Percentiles rank a stretch among this genome's conserved stretches.
phyloP scores from a whole-genome alignment of 208 protist species.

The Leishmania tropica region DNA sequence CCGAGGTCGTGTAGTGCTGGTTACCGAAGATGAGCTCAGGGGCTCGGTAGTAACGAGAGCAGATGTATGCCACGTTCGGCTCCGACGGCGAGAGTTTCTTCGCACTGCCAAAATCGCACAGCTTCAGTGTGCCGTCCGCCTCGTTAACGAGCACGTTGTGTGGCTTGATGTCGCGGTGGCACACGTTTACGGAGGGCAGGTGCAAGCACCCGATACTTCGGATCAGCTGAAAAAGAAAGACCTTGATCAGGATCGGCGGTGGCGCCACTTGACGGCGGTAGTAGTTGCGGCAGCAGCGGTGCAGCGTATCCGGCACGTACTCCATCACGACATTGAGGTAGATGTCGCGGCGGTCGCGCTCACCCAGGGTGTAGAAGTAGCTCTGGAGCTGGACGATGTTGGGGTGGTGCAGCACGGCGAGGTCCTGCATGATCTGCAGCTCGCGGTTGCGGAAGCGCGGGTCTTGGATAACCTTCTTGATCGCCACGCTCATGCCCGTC shows the following conservation, averaged over 20 bases:
- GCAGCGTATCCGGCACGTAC: constrained; percentile 99
- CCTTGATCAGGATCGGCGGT: constrained; percentile 78
- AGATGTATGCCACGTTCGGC: constrained; percentile 99
- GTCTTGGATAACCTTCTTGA: constrained; percentile 97
- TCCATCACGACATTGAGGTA: constrained; percentile 99
- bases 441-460: constrained; percentile 98
- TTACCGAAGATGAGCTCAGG: constrained; percentile 99
- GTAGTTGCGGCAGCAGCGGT: constrained; percentile 95
- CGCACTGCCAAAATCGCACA: constrained; percentile 99
- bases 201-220: constrained; percentile 97
- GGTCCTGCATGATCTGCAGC: constrained; percentile 93
- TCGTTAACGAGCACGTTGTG: constrained; percentile 99
- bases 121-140: constrained; percentile 91
- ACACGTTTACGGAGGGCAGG: constrained; percentile 81
- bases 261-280: constrained; percentile 83
- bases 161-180: constrained; percentile 99
- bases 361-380: constrained; percentile 97
- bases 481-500: constrained; percentile 69
- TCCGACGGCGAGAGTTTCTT: constrained; percentile 98
- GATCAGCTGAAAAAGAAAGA: constrained; percentile 88
- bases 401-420: constrained; percentile 86
- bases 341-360: constrained; percentile 94
- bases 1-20: constrained; percentile 98
- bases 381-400: constrained; percentile 96
- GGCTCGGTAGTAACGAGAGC: constrained; percentile 99